A percentile compares a stretch with the other conserved stretches of the same genome.
Evolutionary conservation across 2,329 filamentous ascomycete genomes (phyloP).

Genomic region (Domatiomyces catenatus): DNA sequence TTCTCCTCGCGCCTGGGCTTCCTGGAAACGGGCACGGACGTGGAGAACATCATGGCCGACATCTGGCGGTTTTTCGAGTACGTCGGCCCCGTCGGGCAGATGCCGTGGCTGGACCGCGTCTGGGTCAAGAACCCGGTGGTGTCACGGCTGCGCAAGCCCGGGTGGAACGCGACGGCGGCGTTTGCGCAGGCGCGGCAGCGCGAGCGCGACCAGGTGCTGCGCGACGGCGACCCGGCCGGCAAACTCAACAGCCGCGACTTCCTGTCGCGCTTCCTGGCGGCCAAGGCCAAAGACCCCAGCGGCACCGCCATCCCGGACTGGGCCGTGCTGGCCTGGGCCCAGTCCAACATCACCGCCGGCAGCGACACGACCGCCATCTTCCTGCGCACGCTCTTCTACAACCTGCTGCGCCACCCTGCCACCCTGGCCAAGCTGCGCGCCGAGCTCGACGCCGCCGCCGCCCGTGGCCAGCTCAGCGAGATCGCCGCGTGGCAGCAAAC

Average conservation of each 20-base stretch:
- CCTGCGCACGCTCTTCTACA: conserved; percentile 58
- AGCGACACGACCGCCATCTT: conserved; percentile 67
- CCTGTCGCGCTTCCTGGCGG: conserved; percentile 16
- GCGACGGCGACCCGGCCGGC: conserved; percentile 5
- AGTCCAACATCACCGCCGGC: conserved; percentile 38
- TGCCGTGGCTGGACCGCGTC: conserved; percentile 24
- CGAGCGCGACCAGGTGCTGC: conserved; percentile 9
- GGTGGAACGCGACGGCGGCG: conserved; percentile 11
- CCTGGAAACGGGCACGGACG: conserved; percentile 21
- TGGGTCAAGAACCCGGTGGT: conserved; percentile 22
- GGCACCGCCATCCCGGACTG: conserved; percentile 4
- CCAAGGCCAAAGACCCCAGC: conserved; percentile 6
- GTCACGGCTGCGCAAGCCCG: conserved; percentile 11
- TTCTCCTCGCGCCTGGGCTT: conserved; percentile 23
- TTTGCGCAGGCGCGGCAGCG: conserved; percentile 12
- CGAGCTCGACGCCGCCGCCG: conserved; percentile 18
- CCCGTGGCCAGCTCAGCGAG: conserved; percentile 14
- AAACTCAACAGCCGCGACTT: conserved; percentile 12
- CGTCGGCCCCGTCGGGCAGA: conserved; percentile 20
- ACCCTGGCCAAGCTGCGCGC: conserved; percentile 16
- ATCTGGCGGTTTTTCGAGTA: conserved; percentile 21
- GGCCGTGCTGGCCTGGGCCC: conserved; percentile 11
- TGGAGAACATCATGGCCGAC: conserved; percentile 21
- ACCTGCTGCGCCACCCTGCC: conserved; percentile 48
- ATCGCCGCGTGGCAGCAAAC: conserved; percentile 20